Conservation (phyloP, 2,329 filamentous ascomycete genomes). For the Trichoderma sp. region DNA sequence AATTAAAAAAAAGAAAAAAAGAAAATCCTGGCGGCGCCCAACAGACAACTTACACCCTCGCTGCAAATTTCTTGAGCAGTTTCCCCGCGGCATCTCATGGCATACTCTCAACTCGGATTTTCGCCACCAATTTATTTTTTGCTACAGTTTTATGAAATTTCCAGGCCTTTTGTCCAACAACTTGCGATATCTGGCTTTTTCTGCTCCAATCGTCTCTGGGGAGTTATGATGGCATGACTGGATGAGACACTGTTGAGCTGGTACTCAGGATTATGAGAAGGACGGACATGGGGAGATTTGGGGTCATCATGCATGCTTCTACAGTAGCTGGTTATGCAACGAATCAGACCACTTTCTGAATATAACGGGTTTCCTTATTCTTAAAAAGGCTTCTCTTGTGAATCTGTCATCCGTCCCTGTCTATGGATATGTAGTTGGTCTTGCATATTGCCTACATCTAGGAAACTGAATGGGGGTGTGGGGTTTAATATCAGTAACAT, state of each 20-base stretch:
- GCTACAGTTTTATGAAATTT: background rate
- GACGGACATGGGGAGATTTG: background rate
- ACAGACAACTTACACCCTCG: background rate
- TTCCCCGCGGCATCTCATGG: background rate
- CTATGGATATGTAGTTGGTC: too few relatives aligned
- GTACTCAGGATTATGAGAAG: background rate
- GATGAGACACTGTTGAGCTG: background rate
- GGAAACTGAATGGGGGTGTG: too few relatives aligned
- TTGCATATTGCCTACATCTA: too few relatives aligned
- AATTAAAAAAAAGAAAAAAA: background rate
- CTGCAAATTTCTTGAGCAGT: background rate
- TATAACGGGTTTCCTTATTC: background rate
- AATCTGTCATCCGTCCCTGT: background rate
- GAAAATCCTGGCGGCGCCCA: background rate
- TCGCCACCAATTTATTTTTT: background rate
- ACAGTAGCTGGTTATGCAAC: background rate
- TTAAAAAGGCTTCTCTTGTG: background rate
- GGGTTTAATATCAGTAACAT: too few relatives aligned
- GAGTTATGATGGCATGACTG: background rate
- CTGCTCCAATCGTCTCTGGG: background rate
- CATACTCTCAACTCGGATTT: background rate
- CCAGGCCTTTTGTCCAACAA: conserved; percentile 5
- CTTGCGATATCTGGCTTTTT: background rate
- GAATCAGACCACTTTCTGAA: background rate
- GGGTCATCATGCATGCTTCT: background rate